Base-by-base conservation (phyloP, 2,329 filamentous ascomycete species). In the Epichloe elymi region DNA sequence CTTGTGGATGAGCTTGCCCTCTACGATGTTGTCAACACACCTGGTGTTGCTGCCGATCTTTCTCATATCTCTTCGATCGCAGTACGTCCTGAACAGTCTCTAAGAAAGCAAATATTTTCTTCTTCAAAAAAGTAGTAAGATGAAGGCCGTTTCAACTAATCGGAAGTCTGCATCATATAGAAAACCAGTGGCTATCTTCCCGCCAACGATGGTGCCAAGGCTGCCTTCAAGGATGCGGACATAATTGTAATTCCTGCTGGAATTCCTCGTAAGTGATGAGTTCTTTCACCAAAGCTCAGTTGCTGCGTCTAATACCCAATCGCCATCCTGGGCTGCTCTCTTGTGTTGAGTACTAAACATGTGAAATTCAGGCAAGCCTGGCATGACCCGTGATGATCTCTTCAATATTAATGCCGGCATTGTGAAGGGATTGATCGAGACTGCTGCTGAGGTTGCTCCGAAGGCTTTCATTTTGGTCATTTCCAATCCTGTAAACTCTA, bases 391-490 rank as follows among this genome's bases (percentile, higher is more conserved):
- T 75, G 93, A 98, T 65, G 93, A 97, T 68, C 87, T 98, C 54
- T 98, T 98, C 86, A 96, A 96, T 76, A 95, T 96, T 79, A 98
- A 98, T 70, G 93, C 93, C 55, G 88, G 90, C 63, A 98, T 98
- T 66, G 93, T 98, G 66, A 88, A 93, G 74, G 89, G 88, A 61
- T 79, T 98, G 60, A 85, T 94, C 62, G 86, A 95, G 76, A 83
- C 86, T 49, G 82, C 88, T 62, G 89, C 91, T 61, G 83, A 96
- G 67, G 82, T 85, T 65, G 84, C 83, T 67, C 93, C 93, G 67
- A 94, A 96, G 70, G 93, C 93, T 51, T 95, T 85, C 74, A 82
- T 95, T 68, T 83, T 97, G 58, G 83, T 98, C 75, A 98, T 98
- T 72, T 97, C 91, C 65, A 98, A 98, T 82, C 93, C 93, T 53